Base-by-base conservation (phyloP, 768 basidiomycete genomes). In the Podaxis carcinomalis region DNA sequence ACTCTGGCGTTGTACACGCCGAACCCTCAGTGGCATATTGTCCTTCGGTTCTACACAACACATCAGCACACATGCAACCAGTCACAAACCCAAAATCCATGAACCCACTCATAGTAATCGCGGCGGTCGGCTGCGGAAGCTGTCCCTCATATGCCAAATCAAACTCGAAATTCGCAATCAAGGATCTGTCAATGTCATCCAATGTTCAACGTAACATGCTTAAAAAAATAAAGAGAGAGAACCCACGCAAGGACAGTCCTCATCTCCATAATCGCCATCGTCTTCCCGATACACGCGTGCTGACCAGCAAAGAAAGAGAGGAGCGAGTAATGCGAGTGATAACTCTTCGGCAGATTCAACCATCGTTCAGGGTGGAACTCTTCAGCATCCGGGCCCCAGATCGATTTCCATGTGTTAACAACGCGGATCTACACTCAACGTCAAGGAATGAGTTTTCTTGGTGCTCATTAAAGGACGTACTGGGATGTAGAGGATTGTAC, bases 341-440 rank as follows among this genome's bases (percentile, higher is more conserved):
- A 77, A 1, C 63, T 67, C 19, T 70, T 62, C 1, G 77, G 76
- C 2, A 77, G 72, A 59, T 75, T 68, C 13, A 78, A 71, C 81
- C 82, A 83, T 37, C 83, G 77, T 14, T 68, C 69, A 1, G 82
- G 83, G 25, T 68, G 74, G 67, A 82, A 82, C 37, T 78, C 77
- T 65, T 81, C 79, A 1, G 81, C 80, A 61, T 84, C 80, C 28
- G 75, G 74, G 11, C 82, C 82, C 83, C 81, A 84, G 9, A 81
- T 62, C 7, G 73, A 73, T 57, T 77, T 78, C 74, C 77, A 80
- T 1, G 80, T 81, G 62, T 84, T 83, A 40, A 82, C 70, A 4
- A 77, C 78, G 35, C 79, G 77, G 56, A 84, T 81, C 81, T 83
- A 23, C 21, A n/a, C 14, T n/a, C 25, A 4, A n/a, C 19, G 27